Evolutionary conservation across 768 basidiomycete species (phyloP), one percentile per base, ranked within the genome.

Genomic region (Termitomyces sp.): DNA sequence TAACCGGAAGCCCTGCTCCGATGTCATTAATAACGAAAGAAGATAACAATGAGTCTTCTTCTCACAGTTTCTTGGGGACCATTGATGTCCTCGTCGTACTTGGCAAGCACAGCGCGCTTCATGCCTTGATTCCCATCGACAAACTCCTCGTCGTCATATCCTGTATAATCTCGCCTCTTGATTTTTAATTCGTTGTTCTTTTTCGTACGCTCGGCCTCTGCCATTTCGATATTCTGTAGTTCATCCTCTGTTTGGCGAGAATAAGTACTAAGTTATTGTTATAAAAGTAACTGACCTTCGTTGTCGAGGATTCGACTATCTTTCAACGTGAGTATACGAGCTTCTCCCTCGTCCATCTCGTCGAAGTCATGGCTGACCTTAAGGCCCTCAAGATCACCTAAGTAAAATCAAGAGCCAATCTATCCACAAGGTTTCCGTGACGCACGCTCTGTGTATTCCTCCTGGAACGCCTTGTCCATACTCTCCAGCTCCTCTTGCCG

Each of bases 331-430:
- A 99, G 86, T 77, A 99, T 93, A 62, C 87, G 86, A 62, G 91
- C 92, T 71, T 97, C 88, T 62, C 96, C 95, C 71, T 96, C 94
- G 59, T 87, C 90, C 71, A 99, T 79, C 62, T 81, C 89, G 56
- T 94, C 88, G 61, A 95, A 86, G 77, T 90, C 93, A 74, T 98
- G 97, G 76, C 81, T 87, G 70, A 98, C 97, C 80, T 97, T 98
- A 59, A 99, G 75, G 45, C 97, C 97, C 58, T 79, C 83, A 62
- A 98, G 82, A 74, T 97, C 93, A 75, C 85, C 92, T 48, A 49
- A 32, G 15, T 22, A 46, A 34, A 30, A 48, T 34, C 54, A 54
- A 41, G 40, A n/a, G 30, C 47, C 14, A 21, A 37, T 15, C 34
- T 22, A 14, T 10, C 7, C 30, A 32, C 30, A 10, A 32, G 30